phyloP scores from a whole-genome alignment of 768 basidiomycete species.

The Albatrellus ellisii region DNA sequence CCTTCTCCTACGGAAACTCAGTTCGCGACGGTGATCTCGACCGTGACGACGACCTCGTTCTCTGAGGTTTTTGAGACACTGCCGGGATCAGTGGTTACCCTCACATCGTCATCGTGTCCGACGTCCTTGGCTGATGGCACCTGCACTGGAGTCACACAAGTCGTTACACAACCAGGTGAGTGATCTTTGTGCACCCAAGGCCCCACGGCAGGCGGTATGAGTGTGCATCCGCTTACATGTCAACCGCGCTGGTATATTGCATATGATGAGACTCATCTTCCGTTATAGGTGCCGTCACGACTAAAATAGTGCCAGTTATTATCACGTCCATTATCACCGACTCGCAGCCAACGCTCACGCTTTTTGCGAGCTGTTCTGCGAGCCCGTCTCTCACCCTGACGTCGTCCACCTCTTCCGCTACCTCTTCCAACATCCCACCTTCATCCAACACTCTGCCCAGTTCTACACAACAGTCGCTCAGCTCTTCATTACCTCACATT shows the following conservation, averaged over 20 bases:
- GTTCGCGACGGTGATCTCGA: slow-evolving; percentile 9
- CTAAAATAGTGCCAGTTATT: slow-evolving; percentile 5
- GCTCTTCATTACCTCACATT: neutral
- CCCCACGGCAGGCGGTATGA: neutral
- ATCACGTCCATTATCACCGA: slow-evolving; percentile 7
- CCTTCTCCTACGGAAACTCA: slow-evolving; percentile 7
- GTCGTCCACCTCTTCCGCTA: neutral
- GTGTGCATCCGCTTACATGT: too few species aligned
- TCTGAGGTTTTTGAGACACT: slow-evolving; percentile 7
- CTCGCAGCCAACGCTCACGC: slow-evolving; percentile 7
- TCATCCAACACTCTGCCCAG: too few species aligned
- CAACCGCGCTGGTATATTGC: too few species aligned
- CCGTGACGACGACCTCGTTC: slow-evolving; percentile 5
- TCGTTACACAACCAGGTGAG: slow-evolving; percentile 7
- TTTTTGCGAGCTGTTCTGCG: slow-evolving; percentile 9
- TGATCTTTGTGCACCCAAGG: neutral
- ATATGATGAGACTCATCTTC: too few species aligned
- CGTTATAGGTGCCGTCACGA: slow-evolving; percentile 8
- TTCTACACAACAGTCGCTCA: neutral
- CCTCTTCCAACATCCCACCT: too few species aligned
- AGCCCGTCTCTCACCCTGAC: neutral
- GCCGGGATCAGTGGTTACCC: slow-evolving; percentile 1
- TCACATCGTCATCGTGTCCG: slow-evolving; percentile 3
- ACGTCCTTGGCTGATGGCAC: neutral
- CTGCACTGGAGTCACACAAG: slow-evolving; percentile 1